phyloP scores from a whole-genome alignment of 768 basidiomycete genomes.

The Cyathus striatus region DNA sequence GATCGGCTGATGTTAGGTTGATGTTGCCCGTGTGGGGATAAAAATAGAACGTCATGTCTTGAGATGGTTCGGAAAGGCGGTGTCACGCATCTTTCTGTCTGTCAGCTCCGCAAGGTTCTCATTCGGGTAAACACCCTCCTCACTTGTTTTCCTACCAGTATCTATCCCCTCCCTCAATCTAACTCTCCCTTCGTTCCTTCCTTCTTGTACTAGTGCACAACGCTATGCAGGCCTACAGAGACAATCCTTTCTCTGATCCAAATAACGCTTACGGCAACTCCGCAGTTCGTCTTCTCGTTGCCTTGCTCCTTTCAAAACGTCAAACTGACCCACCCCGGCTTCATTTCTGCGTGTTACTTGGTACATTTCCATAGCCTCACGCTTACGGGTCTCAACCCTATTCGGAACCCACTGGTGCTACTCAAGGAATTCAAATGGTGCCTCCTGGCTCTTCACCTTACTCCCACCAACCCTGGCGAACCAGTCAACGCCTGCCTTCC shows the following conservation, averaged over 20 bases:
- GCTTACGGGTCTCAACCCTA: neutral
- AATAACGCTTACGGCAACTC: slow-evolving; percentile 11
- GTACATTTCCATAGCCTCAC: neutral
- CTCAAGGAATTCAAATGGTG: slow-evolving; percentile 12
- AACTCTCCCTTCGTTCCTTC: neutral
- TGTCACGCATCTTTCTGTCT: no score
- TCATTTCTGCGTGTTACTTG: neutral
- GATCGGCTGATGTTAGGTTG: neutral
- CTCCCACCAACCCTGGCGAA: slow-evolving; percentile 2
- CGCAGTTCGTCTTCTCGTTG: slow-evolving; percentile 8
- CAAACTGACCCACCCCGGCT: neutral
- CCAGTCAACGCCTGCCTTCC: neutral
- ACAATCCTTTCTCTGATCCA: slow-evolving; percentile 12
- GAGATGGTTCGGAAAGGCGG: no score
- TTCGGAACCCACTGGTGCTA: neutral
- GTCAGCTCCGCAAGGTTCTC: no score
- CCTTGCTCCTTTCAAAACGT: neutral
- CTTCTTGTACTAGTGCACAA: neutral
- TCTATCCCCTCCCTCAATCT: slow-evolving; percentile 4
- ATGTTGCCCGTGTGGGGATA: no score
- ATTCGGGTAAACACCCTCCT: no score
- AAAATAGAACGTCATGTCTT: no score
- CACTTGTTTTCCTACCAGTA: neutral
- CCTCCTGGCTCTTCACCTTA: slow-evolving; percentile 1
- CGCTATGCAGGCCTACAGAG: slow-evolving; percentile 14